Percentiles rank a stretch among this genome's conserved stretches.
phyloP scores from a whole-genome alignment of 495 filamentous ascomycete genomes.

The Neurospora sp. region DNA sequence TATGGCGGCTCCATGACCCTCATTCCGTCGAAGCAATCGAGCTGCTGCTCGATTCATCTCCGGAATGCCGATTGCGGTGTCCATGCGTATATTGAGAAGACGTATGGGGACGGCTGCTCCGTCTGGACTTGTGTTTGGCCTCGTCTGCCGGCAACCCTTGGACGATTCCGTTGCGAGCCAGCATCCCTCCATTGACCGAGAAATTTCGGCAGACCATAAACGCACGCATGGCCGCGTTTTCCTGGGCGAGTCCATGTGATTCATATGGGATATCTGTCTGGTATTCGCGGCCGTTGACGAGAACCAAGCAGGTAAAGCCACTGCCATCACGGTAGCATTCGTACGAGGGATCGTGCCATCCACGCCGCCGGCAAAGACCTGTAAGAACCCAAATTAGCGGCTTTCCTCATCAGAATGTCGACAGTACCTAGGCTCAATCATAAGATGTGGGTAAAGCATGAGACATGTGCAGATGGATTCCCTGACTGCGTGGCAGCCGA shows the following conservation, averaged over 20 bases:
- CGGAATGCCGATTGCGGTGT: constrained; percentile 26
- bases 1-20: constrained; percentile 1
- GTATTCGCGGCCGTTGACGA: constrained; percentile 96
- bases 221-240: constrained; percentile 92
- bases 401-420: background rate
- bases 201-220: constrained; percentile 99
- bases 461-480: constrained; percentile 3
- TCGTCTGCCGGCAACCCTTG: constrained; percentile 72
- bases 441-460: background rate
- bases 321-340: constrained; percentile 60
- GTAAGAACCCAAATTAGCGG: constrained; percentile 35
- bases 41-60: constrained; percentile 46
- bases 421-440: background rate
- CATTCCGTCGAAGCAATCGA: constrained; percentile 46
- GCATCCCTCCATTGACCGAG: constrained; percentile 95
- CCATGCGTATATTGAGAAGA: constrained; percentile 31
- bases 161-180: constrained; percentile 66
- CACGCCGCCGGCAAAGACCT: constrained; percentile 94
- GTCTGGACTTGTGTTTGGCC: constrained; percentile 32
- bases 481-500: constrained; percentile 35
- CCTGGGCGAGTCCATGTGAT: constrained; percentile 71
- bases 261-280: constrained; percentile 79
- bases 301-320: constrained; percentile 82
- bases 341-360: constrained; percentile 89
- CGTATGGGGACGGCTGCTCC: constrained; percentile 35